phyloP scores from a whole-genome alignment of 441 rosid species.

The Rhodomyrtus psidioides region DNA sequence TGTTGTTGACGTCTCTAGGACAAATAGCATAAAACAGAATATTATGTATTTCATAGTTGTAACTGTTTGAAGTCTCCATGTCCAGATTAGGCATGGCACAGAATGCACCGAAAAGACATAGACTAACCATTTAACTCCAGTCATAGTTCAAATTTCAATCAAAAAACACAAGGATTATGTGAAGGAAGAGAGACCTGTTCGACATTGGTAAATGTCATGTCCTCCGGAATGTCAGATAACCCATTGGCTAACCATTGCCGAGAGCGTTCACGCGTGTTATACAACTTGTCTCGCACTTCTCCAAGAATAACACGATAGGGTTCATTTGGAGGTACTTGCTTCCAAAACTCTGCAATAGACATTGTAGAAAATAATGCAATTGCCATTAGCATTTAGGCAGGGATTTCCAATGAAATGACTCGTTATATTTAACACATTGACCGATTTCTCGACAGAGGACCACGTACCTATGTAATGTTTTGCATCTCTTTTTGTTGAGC shows the following conservation, averaged over 20 bases:
- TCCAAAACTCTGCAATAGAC: neutral
- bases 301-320: conserved; percentile 1
- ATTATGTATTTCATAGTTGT: neutral
- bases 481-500: conserved; percentile 4
- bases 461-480: conserved; percentile 8
- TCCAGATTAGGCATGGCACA: neutral
- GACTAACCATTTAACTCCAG: neutral
- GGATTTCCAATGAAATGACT: neutral
- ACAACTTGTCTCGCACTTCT: neutral
- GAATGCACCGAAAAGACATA: neutral
- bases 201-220: conserved; percentile 33
- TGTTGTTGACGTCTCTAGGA: neutral
- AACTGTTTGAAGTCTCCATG: neutral
- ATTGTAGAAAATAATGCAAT: neutral
- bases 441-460: neutral
- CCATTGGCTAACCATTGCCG: conserved; percentile 33
- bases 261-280: neutral
- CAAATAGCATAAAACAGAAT: neutral
- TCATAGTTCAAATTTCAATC: neutral
- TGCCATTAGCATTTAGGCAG: neutral
- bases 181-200: conserved; percentile 36
- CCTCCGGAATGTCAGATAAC: conserved; percentile 50
- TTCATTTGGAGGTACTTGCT: neutral
- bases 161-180: neutral
- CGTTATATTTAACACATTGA: neutral